Percentiles rank a stretch among this genome's conserved stretches.
Evolutionary conservation across 805 yeast genomes (phyloP).

Genomic region (Barnettozyma wickerhamii): DNA sequence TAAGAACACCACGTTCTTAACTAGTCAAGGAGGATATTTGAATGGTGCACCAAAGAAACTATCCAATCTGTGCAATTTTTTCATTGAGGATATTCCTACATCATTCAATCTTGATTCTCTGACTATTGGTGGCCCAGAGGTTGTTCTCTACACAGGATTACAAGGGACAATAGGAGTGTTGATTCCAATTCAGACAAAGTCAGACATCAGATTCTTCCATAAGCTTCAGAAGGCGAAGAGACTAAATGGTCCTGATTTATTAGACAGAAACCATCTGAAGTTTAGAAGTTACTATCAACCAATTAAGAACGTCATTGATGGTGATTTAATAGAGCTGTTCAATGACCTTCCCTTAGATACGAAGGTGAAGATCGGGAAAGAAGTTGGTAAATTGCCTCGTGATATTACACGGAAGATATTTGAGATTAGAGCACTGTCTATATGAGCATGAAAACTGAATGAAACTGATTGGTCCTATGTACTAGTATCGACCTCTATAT

Average conservation of each 20-base stretch:
- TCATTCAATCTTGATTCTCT: conserved; percentile 51
- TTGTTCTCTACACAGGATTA: conserved; percentile 66
- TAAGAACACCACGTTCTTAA: conserved; percentile 35
- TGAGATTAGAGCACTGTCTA: conserved; percentile 40
- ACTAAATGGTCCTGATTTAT: conserved; percentile 20
- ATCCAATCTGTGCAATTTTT: conserved; percentile 50
- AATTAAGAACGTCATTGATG: conserved; percentile 72
- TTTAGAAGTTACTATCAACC: conserved; percentile 85
- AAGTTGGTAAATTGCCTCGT: conserved; percentile 41
- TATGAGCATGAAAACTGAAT: no score
- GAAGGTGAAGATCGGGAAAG: conserved; percentile 23
- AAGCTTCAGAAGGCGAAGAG: conserved; percentile 48
- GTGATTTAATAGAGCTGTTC: conserved; percentile 70
- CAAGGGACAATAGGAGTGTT: conserved; percentile 80
- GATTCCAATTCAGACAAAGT: conserved; percentile 57
- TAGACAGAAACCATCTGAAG: conserved; percentile 63
- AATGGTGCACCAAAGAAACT: conserved; percentile 55
- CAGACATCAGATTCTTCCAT: conserved; percentile 57
- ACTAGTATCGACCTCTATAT: conserved; percentile 41
- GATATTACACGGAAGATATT: conserved; percentile 49
- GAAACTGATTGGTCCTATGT: no score
- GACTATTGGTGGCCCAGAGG: conserved; percentile 60
- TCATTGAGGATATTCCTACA: conserved; percentile 66
- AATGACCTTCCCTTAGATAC: conserved; percentile 9
- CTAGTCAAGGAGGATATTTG: conserved; percentile 29